A percentile compares a stretch with the other conserved stretches of the same genome.
phyloP scores from a whole-genome alignment of 2,329 filamentous ascomycete species.

The Neonectria neomacrospora region DNA sequence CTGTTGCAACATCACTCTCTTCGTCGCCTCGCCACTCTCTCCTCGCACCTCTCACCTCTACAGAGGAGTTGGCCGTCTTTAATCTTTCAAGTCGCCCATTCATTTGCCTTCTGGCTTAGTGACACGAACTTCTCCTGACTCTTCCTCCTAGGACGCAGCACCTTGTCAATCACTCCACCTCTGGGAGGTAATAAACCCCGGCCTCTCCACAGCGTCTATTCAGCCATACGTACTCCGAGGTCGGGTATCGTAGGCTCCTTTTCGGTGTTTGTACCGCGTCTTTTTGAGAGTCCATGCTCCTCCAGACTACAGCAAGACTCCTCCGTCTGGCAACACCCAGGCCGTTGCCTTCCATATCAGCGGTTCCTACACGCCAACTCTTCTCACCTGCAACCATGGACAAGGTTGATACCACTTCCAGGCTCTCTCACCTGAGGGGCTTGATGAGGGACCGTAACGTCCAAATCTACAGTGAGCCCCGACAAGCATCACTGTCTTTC shows the following conservation, averaged over 20 bases:
- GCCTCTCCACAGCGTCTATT: neutral
- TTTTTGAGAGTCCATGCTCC: slow-evolving; percentile 41
- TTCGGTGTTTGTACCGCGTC: slow-evolving; percentile 28
- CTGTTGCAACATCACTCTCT: neutral
- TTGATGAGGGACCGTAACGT: slow-evolving; percentile 89
- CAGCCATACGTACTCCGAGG: neutral
- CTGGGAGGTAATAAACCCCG: slow-evolving; percentile 5
- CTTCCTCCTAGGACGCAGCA: slow-evolving; percentile 12
- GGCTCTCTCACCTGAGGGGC: slow-evolving; percentile 79
- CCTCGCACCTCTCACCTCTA: neutral
- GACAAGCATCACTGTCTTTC: neutral
- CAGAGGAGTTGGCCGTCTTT: neutral
- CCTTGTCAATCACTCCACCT: neutral
- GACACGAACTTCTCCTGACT: slow-evolving; percentile 3
- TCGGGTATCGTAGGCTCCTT: slow-evolving; percentile 24
- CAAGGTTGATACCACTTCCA: slow-evolving; percentile 77
- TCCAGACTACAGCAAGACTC: slow-evolving; percentile 38
- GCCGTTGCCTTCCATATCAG: slow-evolving; percentile 25
- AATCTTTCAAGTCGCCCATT: neutral
- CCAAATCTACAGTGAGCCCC: slow-evolving; percentile 87
- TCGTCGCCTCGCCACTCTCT: slow-evolving; percentile 1
- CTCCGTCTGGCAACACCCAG: slow-evolving; percentile 36
- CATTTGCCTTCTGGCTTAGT: neutral
- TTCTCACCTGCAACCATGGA: slow-evolving; percentile 45
- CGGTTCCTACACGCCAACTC: slow-evolving; percentile 28